Percentiles rank a stretch among this genome's conserved stretches.
Evolutionary conservation across 2,329 filamentous ascomycete genomes (phyloP).

Genomic region (Aureobasidium namibiae): DNA sequence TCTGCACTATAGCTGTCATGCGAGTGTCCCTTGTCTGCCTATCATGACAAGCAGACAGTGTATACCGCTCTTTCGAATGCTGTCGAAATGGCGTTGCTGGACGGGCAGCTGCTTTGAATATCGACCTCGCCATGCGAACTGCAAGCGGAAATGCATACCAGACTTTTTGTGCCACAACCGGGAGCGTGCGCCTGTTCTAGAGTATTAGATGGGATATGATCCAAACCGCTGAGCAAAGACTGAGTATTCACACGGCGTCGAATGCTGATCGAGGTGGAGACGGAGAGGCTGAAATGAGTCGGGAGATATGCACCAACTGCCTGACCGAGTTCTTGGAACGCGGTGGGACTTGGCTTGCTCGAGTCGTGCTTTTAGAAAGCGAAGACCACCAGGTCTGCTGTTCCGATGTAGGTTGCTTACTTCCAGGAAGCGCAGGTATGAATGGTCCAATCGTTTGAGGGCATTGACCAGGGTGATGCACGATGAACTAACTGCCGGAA

Average conservation of each 20-base stretch:
- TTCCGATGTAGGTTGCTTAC: neutral
- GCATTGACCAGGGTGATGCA: neutral
- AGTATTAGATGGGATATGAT: neutral
- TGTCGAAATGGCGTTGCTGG: neutral
- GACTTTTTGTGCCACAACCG: neutral
- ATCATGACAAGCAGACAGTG: neutral
- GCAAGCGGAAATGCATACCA: slow-evolving; percentile 3
- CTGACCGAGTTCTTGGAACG: neutral
- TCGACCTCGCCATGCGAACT: slow-evolving; percentile 1
- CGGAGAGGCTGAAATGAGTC: neutral
- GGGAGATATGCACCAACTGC: neutral
- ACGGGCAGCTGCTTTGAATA: neutral
- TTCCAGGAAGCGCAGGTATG: neutral
- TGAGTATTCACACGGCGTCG: neutral
- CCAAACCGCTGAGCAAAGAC: neutral
- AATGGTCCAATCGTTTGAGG: neutral
- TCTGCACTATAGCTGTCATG: neutral
- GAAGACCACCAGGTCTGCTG: neutral
- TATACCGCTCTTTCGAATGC: neutral
- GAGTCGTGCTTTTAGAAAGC: neutral
- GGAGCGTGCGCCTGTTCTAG: neutral
- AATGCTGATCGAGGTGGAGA: neutral
- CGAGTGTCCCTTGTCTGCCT: neutral
- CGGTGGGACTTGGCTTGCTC: neutral
- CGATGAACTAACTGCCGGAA: neutral